Conservation (phyloP, 192 early-diverging fungal species). For the Chytriomyces confervae region DNA sequence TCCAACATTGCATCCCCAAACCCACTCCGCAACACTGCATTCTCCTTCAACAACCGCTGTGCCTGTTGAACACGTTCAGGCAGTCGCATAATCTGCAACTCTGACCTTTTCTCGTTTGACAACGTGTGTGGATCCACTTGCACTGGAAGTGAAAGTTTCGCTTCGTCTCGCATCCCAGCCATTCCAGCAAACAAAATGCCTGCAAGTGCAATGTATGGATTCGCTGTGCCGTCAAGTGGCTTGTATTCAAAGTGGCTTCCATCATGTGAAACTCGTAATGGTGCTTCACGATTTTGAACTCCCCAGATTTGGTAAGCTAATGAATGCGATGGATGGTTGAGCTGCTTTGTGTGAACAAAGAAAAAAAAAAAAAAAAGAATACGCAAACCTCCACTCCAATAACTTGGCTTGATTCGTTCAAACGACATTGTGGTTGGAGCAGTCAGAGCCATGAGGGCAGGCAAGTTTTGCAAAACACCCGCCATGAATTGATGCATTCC, state of each 20-base stretch:
- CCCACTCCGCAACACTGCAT: background rate
- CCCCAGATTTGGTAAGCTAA: slow-evolving; percentile 29
- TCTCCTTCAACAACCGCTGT: background rate
- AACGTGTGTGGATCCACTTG: slow-evolving; percentile 1
- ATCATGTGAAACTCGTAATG: background rate
- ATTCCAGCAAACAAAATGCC: slow-evolving; percentile 6
- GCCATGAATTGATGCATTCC: background rate
- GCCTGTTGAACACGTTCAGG: background rate
- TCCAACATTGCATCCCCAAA: background rate
- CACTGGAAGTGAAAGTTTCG: background rate
- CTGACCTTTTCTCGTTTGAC: background rate
- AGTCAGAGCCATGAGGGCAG: slow-evolving; percentile 14
- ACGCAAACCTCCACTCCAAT: background rate
- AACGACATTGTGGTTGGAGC: slow-evolving; percentile 13
- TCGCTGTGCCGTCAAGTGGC: slow-evolving; percentile 13
- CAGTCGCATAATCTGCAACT: background rate
- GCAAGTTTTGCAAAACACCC: slow-evolving; percentile 13
- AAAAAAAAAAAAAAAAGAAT: background rate
- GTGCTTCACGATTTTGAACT: slow-evolving; percentile 6
- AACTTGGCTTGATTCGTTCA: slow-evolving; percentile 11
- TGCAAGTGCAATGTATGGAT: slow-evolving; percentile 17
- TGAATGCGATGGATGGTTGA: no score
- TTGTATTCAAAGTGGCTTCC: slow-evolving; percentile 1
- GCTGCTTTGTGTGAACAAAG: no score
- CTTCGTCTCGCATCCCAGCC: background rate